Base-by-base conservation (phyloP, 2,329 filamentous ascomycete genomes). In the Penicillium sp. region DNA sequence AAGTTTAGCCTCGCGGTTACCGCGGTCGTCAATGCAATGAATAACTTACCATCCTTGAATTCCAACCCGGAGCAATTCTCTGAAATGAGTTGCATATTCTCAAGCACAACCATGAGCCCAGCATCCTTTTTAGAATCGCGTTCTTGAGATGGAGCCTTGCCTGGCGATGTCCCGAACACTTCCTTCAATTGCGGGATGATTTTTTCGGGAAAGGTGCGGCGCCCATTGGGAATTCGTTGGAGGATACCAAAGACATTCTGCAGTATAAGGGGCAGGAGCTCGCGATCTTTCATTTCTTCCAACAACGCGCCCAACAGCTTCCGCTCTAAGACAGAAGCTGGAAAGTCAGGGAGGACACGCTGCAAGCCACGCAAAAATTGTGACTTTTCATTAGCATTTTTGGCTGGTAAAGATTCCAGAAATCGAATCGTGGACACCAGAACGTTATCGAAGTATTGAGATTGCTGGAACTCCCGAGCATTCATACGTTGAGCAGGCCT, bases 341-440 rank as follows among this genome's bases (percentile, higher is more conserved):
- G 93, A 57, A 98, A 98, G 21, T 93, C 93, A 0, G 87, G 84
- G 41, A 98, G 69, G 8, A 98, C 89, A 37, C 88, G 85, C 51
- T 84, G 83, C 7, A 98, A 72, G 0, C 93, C 93, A 39, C 88
- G 81, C 77, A 98, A 80, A 62, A 98, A 98, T 42, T 89, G 84
- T 5, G 84, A 78, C 63, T 98, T 98, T 60, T 98, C 93, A 47
- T 81, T 86, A 0, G 87, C 78, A 1, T 89, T 95, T 70, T 98
- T 98, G 21, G 87, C 87, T 0, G 93, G 91, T 43, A 98, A 80
- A 0, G 83, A 79, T 56, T 98, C 93, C 17, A 98, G 73, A 59
- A 98, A 98, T 9, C 93, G 86, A 47, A 98, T 95, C 0, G 93
- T 96, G 0, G 90, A 95, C 15, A 98, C 88, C 4, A 98, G 75